Percentiles rank a stretch among this genome's conserved stretches.
Evolutionary conservation across 2,329 filamentous ascomycete genomes (phyloP).

Genomic region (Apiospora phragmitis): DNA sequence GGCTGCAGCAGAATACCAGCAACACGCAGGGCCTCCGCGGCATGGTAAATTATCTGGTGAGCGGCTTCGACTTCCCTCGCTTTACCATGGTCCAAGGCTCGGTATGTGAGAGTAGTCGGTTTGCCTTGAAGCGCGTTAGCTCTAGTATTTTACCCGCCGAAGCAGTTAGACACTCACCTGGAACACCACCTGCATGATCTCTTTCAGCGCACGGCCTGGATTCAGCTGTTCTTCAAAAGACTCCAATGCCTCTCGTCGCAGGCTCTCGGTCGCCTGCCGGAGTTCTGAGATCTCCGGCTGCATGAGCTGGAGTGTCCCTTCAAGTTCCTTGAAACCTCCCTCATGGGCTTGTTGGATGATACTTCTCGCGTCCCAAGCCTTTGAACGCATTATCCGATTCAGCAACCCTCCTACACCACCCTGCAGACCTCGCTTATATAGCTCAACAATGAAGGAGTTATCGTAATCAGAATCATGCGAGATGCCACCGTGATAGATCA

Average conservation of each 20-base stretch:
- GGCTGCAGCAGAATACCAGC: conserved; percentile 84
- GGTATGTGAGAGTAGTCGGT: conserved; percentile 64
- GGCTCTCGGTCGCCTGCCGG: background rate
- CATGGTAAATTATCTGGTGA: conserved; percentile 66
- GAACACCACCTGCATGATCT: conserved; percentile 62
- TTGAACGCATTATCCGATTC: conserved; percentile 67
- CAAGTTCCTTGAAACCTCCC: background rate
- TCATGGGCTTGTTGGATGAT: conserved; percentile 46
- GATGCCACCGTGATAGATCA: conserved; percentile 78
- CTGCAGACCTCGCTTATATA: conserved; percentile 80
- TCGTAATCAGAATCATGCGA: conserved; percentile 80
- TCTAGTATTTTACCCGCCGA: background rate
- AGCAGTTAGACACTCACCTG: conserved; percentile 44
- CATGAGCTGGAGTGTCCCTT: background rate
- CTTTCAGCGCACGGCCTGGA: conserved; percentile 63
- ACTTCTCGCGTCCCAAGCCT: conserved; percentile 66
- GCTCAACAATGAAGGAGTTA: conserved; percentile 71
- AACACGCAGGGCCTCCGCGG: conserved; percentile 76
- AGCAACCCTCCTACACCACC: conserved; percentile 79
- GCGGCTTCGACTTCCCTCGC: conserved; percentile 38
- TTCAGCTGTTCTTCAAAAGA: conserved; percentile 52
- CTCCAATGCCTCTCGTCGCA: background rate
- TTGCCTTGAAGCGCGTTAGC: conserved; percentile 50
- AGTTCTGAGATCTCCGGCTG: background rate
- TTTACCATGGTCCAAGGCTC: conserved; percentile 68